Evolutionary conservation across 306 rosid genomes (phyloP).

Genomic region (Lathyrus oleraceus): DNA sequence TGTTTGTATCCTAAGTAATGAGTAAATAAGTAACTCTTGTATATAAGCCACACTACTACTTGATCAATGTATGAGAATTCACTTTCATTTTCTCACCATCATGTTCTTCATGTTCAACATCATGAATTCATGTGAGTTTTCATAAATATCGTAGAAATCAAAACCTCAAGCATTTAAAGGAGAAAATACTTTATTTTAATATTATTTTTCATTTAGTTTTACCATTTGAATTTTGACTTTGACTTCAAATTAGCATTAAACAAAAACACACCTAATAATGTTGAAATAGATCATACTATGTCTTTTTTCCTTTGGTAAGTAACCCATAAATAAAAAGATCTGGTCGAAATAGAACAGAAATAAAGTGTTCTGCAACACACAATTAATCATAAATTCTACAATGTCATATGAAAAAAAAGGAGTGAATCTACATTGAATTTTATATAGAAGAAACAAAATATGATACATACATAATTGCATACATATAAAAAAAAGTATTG

Average conservation of each 20-base stretch:
- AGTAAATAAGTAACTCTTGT: no score
- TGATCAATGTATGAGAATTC: no score
- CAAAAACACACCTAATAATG: background rate
- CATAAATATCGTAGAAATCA: no score
- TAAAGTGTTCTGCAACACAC: conserved; percentile 1
- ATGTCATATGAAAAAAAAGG: conserved; percentile 9
- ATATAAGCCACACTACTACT: no score
- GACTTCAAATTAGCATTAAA: background rate
- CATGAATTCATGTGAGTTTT: no score
- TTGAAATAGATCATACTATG: background rate
- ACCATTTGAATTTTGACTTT: background rate
- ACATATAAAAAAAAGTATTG: conserved; percentile 10
- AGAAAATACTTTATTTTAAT: background rate
- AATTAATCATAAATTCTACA: conserved; percentile 22
- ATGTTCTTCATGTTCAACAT: no score
- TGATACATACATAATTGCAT: conserved; percentile 13
- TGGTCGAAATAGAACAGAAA: background rate
- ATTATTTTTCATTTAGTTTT: background rate
- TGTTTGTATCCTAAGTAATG: no score
- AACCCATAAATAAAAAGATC: conserved; percentile 5
- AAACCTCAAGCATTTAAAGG: no score
- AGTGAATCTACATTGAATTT: conserved; percentile 36
- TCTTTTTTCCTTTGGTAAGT: no score
- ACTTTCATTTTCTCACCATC: no score
- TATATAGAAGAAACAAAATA: conserved; percentile 28